Base-by-base conservation (phyloP, 2,329 filamentous ascomycete species). In the Camillea tinctor region DNA sequence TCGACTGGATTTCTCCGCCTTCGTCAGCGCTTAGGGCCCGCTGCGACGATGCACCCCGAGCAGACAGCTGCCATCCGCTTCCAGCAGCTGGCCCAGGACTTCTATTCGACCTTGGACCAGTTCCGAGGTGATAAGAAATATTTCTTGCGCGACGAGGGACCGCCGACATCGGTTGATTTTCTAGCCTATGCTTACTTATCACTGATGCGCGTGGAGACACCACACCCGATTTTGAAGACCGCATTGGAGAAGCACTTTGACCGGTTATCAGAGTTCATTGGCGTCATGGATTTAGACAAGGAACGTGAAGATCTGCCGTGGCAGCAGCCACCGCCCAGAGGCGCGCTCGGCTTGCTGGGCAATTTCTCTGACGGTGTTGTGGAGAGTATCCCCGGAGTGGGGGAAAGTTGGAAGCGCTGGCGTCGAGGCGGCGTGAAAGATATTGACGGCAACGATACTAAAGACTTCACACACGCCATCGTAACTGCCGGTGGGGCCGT, bases 101-200 rank as follows among this genome's bases (percentile, higher is more conserved):
- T 92, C 68, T 85, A 96, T 55, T 83, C 85, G 36, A 90, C 92
- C 0, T 73, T 97, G 17, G 83, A 87, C 56, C 82, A 87, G 44
- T 78, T 91, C 36, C 79, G 88, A 20, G 82, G 79, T 1, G 72
- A 77, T 19, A 86, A 85, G 62, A 69, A 74, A 1, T 89, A 84
- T 69, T 73, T 91, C 11, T 76, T 91, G 67, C 21, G 63, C 40
- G 67, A 63, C 53, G 63, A 63, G 5, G 57, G 59, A n/a, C 81
- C 85, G n/a, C 81, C 85, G 0, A 86, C 85, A 1, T 86, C 83
- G 57, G 76, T 96, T 22, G 93, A 97, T 74, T 97, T 91, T 71
- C 74, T 97, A 52, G 88, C 87, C 0, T 85, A 92, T 68, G 95
- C 88, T 11, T 96, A 96, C 72, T 78, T 98, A 40, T 83, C 86